Base-by-base conservation (phyloP, 75 land plant species). In the Selaginella moellendorffii region DNA sequence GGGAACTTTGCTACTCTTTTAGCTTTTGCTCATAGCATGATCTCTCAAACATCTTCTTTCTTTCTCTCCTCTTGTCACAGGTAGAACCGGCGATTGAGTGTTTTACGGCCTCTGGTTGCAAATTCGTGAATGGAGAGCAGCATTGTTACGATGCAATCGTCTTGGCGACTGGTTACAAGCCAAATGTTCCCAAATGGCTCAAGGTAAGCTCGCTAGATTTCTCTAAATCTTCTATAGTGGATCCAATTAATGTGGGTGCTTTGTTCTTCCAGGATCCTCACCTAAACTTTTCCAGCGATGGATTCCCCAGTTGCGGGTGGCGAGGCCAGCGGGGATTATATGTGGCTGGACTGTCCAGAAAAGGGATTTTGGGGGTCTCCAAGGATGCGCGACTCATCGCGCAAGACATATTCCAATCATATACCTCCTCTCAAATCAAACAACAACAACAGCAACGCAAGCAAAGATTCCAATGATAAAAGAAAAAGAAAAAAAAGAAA, bases 131-230 rank as follows among this genome's bases (percentile, higher is more conserved):
- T 69, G 86, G 81, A 2, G 54, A 24, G 24, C 59, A 52, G 2
- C 68, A 69, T 59, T 54, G 69, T 0, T 89, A 76, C 28, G 90
- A 89, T 69, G 71, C 82, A 5, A 73, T 89, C 0, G 72, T 89
- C 9, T 54, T 89, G 24, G 86, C 89, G 23, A 89, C 86, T 2
- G 96, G 96, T 1, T 89, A 85, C 76, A 83, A 69, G 68, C 83
- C 86, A 75, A 89, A 87, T 63, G 84, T 87, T 0, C 77, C 82
- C 0, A 65, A 61, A 30, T 84, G 91, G 91, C 72, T 87, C 27
- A 78, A 84, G 82, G 88, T 84, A 71, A 51, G 53, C 14, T 36
- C 14, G 5, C 10, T 36, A 36, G 14, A 5, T 36, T 36, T 5
- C 46, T 5, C 46, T 5, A 36, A 14, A 5, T 36, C 14, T 5